These are phyloP conservation scores for Sanguinoderma infundibulare DNA, from an alignment of 1,284 basidiomycete species.

Conservation along the genomic window DNA sequence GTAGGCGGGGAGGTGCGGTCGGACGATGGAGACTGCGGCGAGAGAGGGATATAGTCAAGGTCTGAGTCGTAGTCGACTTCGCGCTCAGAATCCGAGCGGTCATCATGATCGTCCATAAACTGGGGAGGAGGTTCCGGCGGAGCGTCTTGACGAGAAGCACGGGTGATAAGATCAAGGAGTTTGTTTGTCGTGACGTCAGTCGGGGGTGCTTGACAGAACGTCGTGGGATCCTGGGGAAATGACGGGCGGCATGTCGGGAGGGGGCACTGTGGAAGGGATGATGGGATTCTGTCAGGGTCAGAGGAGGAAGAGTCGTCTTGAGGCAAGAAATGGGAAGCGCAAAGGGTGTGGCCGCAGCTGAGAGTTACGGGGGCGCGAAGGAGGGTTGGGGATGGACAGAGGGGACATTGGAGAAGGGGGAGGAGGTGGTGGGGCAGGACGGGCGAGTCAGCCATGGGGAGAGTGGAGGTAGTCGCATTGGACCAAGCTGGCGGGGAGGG, in stretches of 20 bases:
- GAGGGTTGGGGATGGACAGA: conserved; percentile 31
- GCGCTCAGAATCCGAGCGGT: conserved; percentile 32
- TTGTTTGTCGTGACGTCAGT: conserved; percentile 71
- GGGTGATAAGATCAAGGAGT: conserved; percentile 51
- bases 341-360: conserved; percentile 40
- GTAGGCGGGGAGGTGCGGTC: not conserved
- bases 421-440: conserved; percentile 20
- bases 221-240: conserved; percentile 14
- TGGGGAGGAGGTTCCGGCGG: conserved; percentile 9
- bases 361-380: conserved; percentile 37
- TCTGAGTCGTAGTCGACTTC: conserved; percentile 23
- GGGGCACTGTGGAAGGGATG: conserved; percentile 38
- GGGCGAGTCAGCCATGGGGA: not conserved
- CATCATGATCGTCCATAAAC: conserved; percentile 26
- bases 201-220: conserved; percentile 30
- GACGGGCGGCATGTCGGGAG: conserved; percentile 35
- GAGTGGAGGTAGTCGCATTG: conserved; percentile 3
- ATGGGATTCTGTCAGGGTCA: conserved; percentile 12
- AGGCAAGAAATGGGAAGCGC: conserved; percentile 34
- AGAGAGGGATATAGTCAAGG: conserved; percentile 24
- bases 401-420: conserved; percentile 35
- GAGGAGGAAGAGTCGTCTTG: conserved; percentile 17
- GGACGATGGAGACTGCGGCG: conserved; percentile 15
- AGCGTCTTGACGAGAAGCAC: conserved; percentile 13
- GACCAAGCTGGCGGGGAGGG: conserved; percentile 3